Evolutionary conservation across 23 red algal species (phyloP), one percentile per base, ranked within the genome.

Genomic region (Porphyridium purpureum): DNA sequence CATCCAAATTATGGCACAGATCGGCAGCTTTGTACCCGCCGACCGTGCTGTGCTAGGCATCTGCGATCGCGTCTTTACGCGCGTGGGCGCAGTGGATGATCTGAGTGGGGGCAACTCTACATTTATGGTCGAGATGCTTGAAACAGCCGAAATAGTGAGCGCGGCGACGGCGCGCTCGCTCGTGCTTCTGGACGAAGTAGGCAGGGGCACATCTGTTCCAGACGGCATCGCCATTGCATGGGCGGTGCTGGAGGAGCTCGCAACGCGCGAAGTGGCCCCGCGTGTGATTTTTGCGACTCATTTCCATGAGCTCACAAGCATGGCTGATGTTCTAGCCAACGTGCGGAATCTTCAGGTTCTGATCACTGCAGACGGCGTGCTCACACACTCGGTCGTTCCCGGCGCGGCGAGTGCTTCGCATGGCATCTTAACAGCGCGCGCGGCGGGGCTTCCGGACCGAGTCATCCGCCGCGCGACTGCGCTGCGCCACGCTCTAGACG

Each of bases 41-140:
- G 4, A 35, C 25, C 48, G 34, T 21, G 80, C 80, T 14, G 15
- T 19, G 28, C 25, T 94, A 27, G 69, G 62, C 55, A 35, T 85
- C 36, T 35, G 64, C 24, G 78, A 85, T 42, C 28, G 72, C 38
- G 73, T 94, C 21, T 94, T 85, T 54, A 85, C 88, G 21, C 58
- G 88, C 19, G 80, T 94, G 17, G 88, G 88, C 1, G 88, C 88
- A 27, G 72, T 80, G 14, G 88, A 94, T 60, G 80, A 94, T 50
- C 46, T 94, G 19, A 63, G 68, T 11, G 63, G 63, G 5, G 88
- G 76, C 25, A 70, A 75, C 59, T 76, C 67, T 35, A 94, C 88
- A 28, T 94, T 94, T 62, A 66, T 79, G 49, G 78, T 94, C 24
- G 88, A 94, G 60, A 84, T 94, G 80, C 60, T 71, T 7, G 88